phyloP scores from a whole-genome alignment of 148 eudicot genomes.

The Vaccinium darrowii region DNA sequence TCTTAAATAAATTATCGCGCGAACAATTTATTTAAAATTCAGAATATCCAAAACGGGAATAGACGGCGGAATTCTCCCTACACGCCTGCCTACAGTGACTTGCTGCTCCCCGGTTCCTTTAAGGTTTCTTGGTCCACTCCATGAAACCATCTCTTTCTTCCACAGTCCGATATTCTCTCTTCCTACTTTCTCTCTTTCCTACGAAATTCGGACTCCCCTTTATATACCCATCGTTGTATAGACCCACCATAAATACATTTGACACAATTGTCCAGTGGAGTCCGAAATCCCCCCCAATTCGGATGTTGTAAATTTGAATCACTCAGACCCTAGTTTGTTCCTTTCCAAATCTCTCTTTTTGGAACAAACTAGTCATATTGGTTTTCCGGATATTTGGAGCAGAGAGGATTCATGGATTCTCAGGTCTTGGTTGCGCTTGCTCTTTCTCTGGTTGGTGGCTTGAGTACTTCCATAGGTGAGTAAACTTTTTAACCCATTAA shows the following conservation, averaged over 20 bases:
- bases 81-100: too few species aligned
- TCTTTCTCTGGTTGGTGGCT: slow-evolving; percentile 90
- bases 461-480: slow-evolving; percentile 91
- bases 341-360: background rate
- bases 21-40: too few species aligned
- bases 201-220: background rate
- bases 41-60: too few species aligned
- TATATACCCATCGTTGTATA: background rate
- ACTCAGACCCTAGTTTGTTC: background rate
- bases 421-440: slow-evolving; percentile 92
- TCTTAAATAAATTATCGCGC: too few species aligned
- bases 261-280: background rate
- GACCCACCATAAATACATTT: background rate
- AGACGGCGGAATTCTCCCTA: too few species aligned
- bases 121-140: slow-evolving; percentile 10
- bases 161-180: slow-evolving; percentile 13
- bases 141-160: slow-evolving; percentile 39
- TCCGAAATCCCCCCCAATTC: background rate
- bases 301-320: background rate
- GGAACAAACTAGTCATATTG: slow-evolving; percentile 4
- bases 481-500: background rate
- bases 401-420: slow-evolving; percentile 59
- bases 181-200: background rate
- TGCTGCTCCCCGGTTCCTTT: too few species aligned
- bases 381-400: slow-evolving; percentile 9